Base-by-base conservation (phyloP, 768 basidiomycete species). In the Lactarius tabidus region DNA sequence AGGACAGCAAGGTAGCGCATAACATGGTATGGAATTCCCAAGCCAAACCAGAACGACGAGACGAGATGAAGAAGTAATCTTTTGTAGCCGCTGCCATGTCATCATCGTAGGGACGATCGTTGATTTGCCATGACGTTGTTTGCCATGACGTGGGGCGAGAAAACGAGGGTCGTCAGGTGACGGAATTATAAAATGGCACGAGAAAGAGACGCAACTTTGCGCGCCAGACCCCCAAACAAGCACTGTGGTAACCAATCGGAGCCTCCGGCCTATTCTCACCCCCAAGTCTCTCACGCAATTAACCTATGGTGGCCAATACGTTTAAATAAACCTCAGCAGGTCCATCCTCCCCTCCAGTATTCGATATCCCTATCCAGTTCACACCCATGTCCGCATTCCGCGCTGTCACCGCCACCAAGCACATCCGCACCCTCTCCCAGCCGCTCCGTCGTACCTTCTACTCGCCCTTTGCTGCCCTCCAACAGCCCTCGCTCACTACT, bases 401-500 rank as follows among this genome's bases (percentile, higher is more conserved):
- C 68, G n/a, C 69, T 59, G 35, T 69, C 62, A 26, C 60, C 14
- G 26, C 35, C 18, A 38, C 71, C 31, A 74, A 74, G 35, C 73
- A 74, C 70, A 60, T 73, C 65, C 75, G 74, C 66, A 33, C 71
- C 23, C 71, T 75, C 67, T 73, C 74, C 54, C 68, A 67, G 53
- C 65, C 71, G 31, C 63, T 69, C 60, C 67, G 64, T 35, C 86
- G 88, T 66, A 70, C 81, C 0, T 88, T 90, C 76, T 89, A 88
- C 76, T 84, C 87, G 14, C 86, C 86, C 57, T 87, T 84, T 73
- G 80, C 79, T 67, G 79, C 76, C n/a, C 78, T 85, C 74, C 79
- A 80, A 59, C 66, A 77, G 23, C 72, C 77, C 29, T 73, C 77
- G 31, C 74, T 72, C 43, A 66, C 78, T 65, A 70, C 79, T 65